Evolutionary conservation across 2,329 filamentous ascomycete species (phyloP), one percentile per base, ranked within the genome.

Genomic region (Cucurbitaria berberidis): DNA sequence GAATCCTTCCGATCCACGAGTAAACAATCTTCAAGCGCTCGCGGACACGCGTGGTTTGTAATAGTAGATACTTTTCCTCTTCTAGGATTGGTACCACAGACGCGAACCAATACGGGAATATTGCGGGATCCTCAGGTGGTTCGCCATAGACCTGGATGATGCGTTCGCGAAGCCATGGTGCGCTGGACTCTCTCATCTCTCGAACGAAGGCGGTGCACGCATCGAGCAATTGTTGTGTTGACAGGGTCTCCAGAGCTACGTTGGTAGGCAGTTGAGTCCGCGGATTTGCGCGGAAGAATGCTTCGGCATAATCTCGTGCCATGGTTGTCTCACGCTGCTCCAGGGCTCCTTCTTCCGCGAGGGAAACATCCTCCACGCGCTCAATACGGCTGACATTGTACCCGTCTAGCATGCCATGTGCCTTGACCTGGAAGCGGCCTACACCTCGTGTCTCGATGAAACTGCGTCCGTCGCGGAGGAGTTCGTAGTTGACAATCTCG

Each of bases 21-120:
- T 88, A 90, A 55, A 90, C 91, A 44, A 96, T 88, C 78, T 96
- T 96, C 49, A 96, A 75, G 51, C 93, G 81, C 67, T 92, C 86
- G 54, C 93, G 82, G 4, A 96, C 91, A 61, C 89, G 93, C 3
- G 82, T 87, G 5, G 88, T 89, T 11, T 81, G 81, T 13, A 97
- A 76, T 18, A 97, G 77, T 11, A 83, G 81, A 62, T 96, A 96
- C 70, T 93, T 96, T 65, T 95, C 89, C 24, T 86, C 78, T 22
- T 95, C 89, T 13, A 84, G 82, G 32, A 95, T 86, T 0, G 91
- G 91, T 11, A 96, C 75, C 18, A 95, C 86, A 67, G 86, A 90
- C 9, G 89, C 92, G 62, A 96, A 89, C 93, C 93, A 97, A 82
- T 92, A 96, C 0, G 92, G 90, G 62, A 96, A 95, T 1, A 85